phyloP scores from a whole-genome alignment of 441 rosid genomes.

The Gossypium aridum region DNA sequence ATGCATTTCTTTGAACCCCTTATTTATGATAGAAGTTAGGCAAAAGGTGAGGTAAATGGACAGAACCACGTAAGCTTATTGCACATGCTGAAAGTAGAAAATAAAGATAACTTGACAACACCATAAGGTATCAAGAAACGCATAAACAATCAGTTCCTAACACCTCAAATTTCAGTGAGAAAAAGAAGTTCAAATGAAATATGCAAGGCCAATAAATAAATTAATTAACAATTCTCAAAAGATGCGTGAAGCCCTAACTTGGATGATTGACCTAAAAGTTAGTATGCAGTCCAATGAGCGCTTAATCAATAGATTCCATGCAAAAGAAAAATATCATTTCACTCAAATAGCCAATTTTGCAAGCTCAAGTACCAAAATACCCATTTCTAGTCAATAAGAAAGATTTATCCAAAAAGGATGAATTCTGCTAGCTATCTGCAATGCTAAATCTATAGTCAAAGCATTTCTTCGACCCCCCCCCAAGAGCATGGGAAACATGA shows the following conservation, averaged over 20 bases:
- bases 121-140: background rate
- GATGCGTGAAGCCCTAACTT: background rate
- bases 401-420: background rate
- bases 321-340: background rate
- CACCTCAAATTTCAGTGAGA: background rate
- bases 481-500: background rate
- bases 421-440: background rate
- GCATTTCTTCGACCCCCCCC: too few relatives aligned
- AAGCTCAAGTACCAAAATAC: background rate
- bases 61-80: background rate
- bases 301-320: background rate
- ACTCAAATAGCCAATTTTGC: background rate
- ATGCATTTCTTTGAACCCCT: constrained; percentile 2
- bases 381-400: background rate
- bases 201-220: background rate
- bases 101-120: background rate
- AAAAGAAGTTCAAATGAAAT: background rate
- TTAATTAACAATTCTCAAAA: background rate
- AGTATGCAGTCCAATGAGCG: background rate
- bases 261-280: background rate
- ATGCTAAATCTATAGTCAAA: background rate
- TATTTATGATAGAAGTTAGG: background rate
- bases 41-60: background rate
- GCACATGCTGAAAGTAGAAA: background rate
- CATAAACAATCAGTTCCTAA: background rate